Conservation (phyloP, 495 filamentous ascomycete genomes). For the Penicillium canescens region DNA sequence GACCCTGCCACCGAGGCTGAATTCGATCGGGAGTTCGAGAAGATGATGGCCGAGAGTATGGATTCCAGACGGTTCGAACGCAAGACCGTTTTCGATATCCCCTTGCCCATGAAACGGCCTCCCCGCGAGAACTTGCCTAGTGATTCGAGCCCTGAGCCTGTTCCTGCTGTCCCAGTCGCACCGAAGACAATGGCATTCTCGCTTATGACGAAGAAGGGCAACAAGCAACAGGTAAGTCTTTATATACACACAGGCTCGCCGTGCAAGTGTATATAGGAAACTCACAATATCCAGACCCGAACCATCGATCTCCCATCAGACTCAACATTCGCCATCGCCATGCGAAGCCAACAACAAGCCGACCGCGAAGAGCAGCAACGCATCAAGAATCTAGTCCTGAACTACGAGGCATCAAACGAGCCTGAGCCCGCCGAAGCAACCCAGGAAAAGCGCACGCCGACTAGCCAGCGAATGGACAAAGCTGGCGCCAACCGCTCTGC, state of each 20-base stretch:
- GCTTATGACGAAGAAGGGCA: constrained; percentile 92
- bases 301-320: constrained; percentile 94
- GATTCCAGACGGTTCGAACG: constrained; percentile 94
- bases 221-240: constrained; percentile 78
- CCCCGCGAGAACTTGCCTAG: constrained; percentile 56
- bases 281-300: constrained; percentile 63
- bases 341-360: constrained; percentile 92
- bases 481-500: constrained; percentile 68
- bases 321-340: constrained; percentile 89
- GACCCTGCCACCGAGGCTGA: constrained; percentile 95
- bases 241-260: too few relatives aligned
- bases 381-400: constrained; percentile 95
- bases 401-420: constrained; percentile 86
- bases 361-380: constrained; percentile 95
- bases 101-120: constrained; percentile 81
- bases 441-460: constrained; percentile 39
- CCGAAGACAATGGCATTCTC: constrained; percentile 88
- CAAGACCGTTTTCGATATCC: constrained; percentile 90
- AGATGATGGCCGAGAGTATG: constrained; percentile 97
- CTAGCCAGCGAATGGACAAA: constrained; percentile 58
- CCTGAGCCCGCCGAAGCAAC: constrained; percentile 65
- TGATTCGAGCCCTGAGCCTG: constrained; percentile 38
- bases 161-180: constrained; percentile 37
- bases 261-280: too few relatives aligned
- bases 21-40: constrained; percentile 96